Conservation (phyloP, 2,329 filamentous ascomycete genomes). For the Drechslera avenae region DNA sequence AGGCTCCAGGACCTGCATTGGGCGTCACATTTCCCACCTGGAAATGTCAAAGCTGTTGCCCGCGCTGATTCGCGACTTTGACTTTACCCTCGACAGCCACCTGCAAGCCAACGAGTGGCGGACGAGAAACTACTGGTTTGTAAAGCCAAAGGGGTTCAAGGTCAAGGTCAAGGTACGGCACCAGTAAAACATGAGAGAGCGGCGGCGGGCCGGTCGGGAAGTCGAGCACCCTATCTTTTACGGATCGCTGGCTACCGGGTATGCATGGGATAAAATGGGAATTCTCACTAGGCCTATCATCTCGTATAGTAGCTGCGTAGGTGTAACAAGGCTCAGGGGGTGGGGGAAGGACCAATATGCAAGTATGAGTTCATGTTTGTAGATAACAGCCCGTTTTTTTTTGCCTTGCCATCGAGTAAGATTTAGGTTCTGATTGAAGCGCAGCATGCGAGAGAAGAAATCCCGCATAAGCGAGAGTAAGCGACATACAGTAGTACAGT, state of each 20-base stretch:
- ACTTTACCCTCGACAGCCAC: conserved; percentile 16
- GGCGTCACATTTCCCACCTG: conserved; percentile 20
- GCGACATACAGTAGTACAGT: too few species aligned
- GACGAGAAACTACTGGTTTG: conserved; percentile 20
- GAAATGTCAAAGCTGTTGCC: conserved; percentile 17
- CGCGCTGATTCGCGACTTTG: conserved; percentile 19
- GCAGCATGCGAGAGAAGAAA: too few species aligned
- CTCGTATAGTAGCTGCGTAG: not conserved
- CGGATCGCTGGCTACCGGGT: too few species aligned
- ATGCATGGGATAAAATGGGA: too few species aligned
- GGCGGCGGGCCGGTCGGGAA: not conserved
- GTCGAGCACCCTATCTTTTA: conserved; percentile 1
- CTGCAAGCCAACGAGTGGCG: conserved; percentile 15
- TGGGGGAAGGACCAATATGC: too few species aligned
- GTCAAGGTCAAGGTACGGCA: conserved; percentile 10
- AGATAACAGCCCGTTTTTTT: too few species aligned
- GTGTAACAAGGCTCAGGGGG: not conserved
- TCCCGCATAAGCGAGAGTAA: too few species aligned
- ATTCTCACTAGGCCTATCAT: too few species aligned
- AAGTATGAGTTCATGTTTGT: too few species aligned
- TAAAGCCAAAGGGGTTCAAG: conserved; percentile 14
- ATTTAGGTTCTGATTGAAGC: too few species aligned
- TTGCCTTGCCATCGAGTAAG: too few species aligned
- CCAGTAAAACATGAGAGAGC: not conserved
- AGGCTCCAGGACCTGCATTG: conserved; percentile 28